Evolutionary conservation across 345 rosid species (phyloP), one percentile per base, ranked within the genome.

Genomic region (Brassica napus): DNA sequence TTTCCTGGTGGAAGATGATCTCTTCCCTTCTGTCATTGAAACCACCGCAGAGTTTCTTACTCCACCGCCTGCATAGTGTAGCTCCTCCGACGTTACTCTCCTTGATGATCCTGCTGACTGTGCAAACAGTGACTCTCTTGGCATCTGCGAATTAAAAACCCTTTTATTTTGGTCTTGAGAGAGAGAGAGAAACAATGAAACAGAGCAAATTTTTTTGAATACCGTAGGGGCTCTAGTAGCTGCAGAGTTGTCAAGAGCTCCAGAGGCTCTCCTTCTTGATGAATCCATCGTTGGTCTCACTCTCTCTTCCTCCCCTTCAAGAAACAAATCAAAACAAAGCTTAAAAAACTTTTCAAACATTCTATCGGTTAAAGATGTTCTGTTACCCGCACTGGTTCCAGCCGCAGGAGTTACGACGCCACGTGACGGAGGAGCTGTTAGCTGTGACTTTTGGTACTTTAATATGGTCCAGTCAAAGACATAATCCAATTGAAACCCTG

Each of bases 381-480:
- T 39, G 47, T 39, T 39, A 39, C 47, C 47, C 52, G 52, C 52
- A 44, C 52, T 44, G 52, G 97, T 90, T 82, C 97, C 99, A 75
- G 84, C 93, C 15, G 84, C 86, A 52, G 84, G 80, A 32, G 6
- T 72, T 76, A 68, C 78, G 37, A 78, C 12, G 52, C 93, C 82
- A 75, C 92, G 91, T 39, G 94, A 30, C 26, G 96, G 91, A 37
- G 98, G 94, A 72, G 91, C 87, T 4, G 93, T 79, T 82, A 89
- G 85, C 73, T 93, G 99, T 59, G 99, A 90, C 75, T 93, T 97
- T 86, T 95, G 98, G 77, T 91, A 94, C 85, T 94, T 94, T 87
- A 94, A 73, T 79, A 94, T 94, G 37, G 99, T 95, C 99, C 99
- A 95, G 79, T 95, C 99, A 83, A 95, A 95, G 9, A 95, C 94